phyloP scores from a whole-genome alignment of 2,329 filamentous ascomycete species.

The Pseudohalonectria lignicola region DNA sequence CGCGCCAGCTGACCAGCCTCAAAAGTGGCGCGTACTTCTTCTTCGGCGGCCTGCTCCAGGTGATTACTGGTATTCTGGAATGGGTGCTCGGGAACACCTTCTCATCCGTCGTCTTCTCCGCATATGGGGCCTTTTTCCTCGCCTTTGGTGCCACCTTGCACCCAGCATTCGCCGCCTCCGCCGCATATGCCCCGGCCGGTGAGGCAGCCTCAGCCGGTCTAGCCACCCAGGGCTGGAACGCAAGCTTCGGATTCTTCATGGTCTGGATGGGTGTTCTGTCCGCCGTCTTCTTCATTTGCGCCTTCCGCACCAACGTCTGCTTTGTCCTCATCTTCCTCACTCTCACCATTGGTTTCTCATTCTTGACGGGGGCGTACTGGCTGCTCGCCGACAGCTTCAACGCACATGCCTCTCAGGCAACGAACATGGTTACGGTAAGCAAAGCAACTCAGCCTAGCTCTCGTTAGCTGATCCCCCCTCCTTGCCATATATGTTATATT shows the following conservation, averaged over 20 bases:
- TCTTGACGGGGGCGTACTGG: slow-evolving; percentile 52
- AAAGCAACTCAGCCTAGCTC: too few relatives aligned
- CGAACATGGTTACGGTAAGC: too few relatives aligned
- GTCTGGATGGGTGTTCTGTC: slow-evolving; percentile 50
- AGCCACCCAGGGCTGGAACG: slow-evolving; percentile 27
- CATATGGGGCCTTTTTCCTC: slow-evolving; percentile 35
- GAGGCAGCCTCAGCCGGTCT: slow-evolving; percentile 13
- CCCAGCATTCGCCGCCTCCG: slow-evolving; percentile 31
- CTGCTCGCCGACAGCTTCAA: slow-evolving; percentile 25
- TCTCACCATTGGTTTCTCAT: slow-evolving; percentile 44
- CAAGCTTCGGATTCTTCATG: slow-evolving; percentile 43
- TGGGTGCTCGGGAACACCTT: slow-evolving; percentile 40
- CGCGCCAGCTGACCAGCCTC: background rate
- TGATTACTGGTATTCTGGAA: slow-evolving; percentile 32
- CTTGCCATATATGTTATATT: too few relatives aligned
- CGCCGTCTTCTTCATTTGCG: slow-evolving; percentile 56
- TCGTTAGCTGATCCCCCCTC: too few relatives aligned
- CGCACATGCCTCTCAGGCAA: too few relatives aligned
- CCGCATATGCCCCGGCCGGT: slow-evolving; percentile 18
- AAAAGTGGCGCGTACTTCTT: slow-evolving; percentile 29
- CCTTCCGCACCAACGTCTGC: slow-evolving; percentile 59
- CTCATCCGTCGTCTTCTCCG: slow-evolving; percentile 38
- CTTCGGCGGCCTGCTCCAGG: slow-evolving; percentile 32
- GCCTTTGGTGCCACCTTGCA: slow-evolving; percentile 34
- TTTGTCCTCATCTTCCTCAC: slow-evolving; percentile 60